These are phyloP conservation scores for Boechera retrofracta DNA, from an alignment of 345 rosid genomes.

Conservation along the genomic window DNA sequence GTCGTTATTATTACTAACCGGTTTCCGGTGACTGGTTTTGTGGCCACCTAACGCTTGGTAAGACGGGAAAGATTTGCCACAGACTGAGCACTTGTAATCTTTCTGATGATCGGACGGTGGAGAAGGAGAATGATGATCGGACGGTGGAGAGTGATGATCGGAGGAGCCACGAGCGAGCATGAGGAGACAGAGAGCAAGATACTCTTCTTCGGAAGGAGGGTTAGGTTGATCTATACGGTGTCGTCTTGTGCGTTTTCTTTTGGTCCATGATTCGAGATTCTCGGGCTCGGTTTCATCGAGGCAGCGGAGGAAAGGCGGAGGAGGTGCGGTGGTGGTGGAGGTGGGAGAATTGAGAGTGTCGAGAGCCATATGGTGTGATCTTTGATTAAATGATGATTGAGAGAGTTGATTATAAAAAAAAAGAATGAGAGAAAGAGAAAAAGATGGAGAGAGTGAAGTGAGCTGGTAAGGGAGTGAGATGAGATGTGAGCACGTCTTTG, in stretches of 20 bases:
- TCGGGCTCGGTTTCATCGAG: conserved; percentile 29
- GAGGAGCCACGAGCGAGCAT: conserved; percentile 56
- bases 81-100: conserved; percentile 56
- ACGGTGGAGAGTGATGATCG: conserved; percentile 34
- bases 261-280: conserved; percentile 50
- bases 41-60: conserved; percentile 71
- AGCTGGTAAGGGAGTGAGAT: conserved; percentile 49
- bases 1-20: conserved; percentile 40
- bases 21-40: conserved; percentile 64
- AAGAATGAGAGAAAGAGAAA: not conserved
- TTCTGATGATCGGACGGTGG: conserved; percentile 27
- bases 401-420: conserved; percentile 9
- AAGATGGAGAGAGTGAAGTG: conserved; percentile 47
- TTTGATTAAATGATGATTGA: conserved; percentile 29
- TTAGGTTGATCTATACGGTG: conserved; percentile 42
- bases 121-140: conserved; percentile 21
- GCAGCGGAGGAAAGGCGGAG: conserved; percentile 32
- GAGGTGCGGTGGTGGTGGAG: conserved; percentile 48
- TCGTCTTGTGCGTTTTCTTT: conserved; percentile 60
- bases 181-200: conserved; percentile 61
- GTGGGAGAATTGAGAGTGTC: conserved; percentile 60
- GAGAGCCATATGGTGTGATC: conserved; percentile 52
- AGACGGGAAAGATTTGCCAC: conserved; percentile 55
- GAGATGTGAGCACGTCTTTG: conserved; percentile 51
- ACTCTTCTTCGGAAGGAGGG: conserved; percentile 56